Evolutionary conservation across 164 flowering plant species (phyloP).

Genomic region (Santalum album): DNA sequence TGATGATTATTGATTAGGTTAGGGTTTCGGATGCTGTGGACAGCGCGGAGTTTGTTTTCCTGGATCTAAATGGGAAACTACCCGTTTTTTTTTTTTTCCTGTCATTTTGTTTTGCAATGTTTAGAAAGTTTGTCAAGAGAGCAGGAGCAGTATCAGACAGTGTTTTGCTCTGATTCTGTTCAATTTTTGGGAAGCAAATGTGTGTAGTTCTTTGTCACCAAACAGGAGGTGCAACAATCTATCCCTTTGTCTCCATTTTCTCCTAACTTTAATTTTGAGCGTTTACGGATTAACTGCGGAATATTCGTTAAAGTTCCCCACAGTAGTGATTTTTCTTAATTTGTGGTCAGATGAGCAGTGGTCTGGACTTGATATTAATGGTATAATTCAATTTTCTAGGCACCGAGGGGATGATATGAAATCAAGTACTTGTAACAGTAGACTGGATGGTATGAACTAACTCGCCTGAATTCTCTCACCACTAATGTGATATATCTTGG

Average conservation of each 20-base stretch:
- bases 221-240: constrained; percentile 15
- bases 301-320: no score
- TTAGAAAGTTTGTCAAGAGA: constrained; percentile 30
- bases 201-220: constrained; percentile 10
- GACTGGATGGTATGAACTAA: constrained; percentile 2
- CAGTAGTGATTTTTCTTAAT: no score
- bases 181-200: constrained; percentile 17
- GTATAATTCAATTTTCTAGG: constrained; percentile 9
- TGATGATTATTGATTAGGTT: not conserved
- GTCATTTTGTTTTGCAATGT: no score
- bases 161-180: constrained; percentile 2
- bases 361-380: not conserved
- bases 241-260: no score
- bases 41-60: not conserved
- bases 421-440: no score
- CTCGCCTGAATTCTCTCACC: not conserved
- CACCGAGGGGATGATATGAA: constrained; percentile 11
- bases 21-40: not conserved
- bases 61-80: not conserved
- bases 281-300: no score
- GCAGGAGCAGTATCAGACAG: constrained; percentile 10
- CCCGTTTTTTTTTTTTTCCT: no score
- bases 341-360: no score
- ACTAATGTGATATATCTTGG: not conserved
- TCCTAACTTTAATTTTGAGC: no score